Evolutionary conservation across 371 early-diverging fungal species (phyloP).

Genomic region (Blastocladiella emersonii): DNA sequence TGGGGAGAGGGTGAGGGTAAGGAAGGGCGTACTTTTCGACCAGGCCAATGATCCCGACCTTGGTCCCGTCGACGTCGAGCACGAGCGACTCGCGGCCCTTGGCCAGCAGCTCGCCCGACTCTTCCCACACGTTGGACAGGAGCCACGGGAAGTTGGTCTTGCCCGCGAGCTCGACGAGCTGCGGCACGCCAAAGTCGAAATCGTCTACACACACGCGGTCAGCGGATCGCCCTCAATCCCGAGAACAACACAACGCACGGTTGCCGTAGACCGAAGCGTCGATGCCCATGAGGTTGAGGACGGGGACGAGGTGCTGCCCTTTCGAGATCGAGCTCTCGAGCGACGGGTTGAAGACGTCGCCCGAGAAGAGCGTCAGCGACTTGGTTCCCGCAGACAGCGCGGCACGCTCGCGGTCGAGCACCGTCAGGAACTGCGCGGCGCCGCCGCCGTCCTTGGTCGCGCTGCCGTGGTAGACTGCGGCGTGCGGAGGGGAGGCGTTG

Average conservation of each 20-base stretch:
- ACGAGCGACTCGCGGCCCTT: constrained; percentile 19
- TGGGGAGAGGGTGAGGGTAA: background rate
- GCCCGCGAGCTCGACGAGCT: constrained; percentile 22
- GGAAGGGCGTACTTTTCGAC: constrained; percentile 31
- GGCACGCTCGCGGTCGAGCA: constrained; percentile 16
- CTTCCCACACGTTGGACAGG: constrained; percentile 37
- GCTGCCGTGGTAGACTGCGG: background rate
- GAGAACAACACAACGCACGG: constrained; percentile 18
- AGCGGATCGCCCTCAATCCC: no score
- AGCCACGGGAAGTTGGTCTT: constrained; percentile 47
- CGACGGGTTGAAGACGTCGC: constrained; percentile 47
- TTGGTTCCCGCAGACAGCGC: background rate
- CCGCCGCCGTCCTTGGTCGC: constrained; percentile 26
- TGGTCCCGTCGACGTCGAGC: constrained; percentile 23
- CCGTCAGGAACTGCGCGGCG: constrained; percentile 34
- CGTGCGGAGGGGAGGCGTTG: no score
- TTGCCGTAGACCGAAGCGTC: constrained; percentile 44
- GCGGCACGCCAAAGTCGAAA: constrained; percentile 49
- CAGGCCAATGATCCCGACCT: constrained; percentile 41
- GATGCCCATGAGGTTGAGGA: constrained; percentile 32
- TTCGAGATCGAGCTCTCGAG: constrained; percentile 42
- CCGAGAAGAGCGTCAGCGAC: constrained; percentile 37
- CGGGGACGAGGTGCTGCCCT: constrained; percentile 41
- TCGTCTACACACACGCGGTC: constrained; percentile 12
- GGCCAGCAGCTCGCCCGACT: constrained; percentile 17